Conservation (phyloP, 2,329 filamentous ascomycete species). For the Arthrobotrys iridis region DNA sequence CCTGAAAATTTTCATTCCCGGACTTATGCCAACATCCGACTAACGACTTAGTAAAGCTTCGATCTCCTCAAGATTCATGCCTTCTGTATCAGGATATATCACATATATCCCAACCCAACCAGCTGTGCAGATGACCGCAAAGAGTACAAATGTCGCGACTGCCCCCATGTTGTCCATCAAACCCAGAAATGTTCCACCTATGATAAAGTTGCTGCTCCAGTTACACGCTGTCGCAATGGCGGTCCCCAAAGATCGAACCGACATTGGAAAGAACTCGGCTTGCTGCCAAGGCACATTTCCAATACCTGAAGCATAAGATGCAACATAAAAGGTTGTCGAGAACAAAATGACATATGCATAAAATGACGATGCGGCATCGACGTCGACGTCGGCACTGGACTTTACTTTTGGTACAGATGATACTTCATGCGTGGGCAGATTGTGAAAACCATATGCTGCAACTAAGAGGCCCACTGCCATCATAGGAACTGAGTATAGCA, state of each 20-base stretch:
- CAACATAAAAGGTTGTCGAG: slow-evolving; percentile 84
- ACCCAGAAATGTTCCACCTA: slow-evolving; percentile 87
- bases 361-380: slow-evolving; percentile 55
- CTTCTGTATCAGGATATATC: slow-evolving; percentile 68
- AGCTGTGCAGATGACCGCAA: slow-evolving; percentile 61
- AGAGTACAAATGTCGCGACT: slow-evolving; percentile 51
- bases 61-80: slow-evolving; percentile 68
- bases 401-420: neutral
- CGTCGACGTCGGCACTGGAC: neutral
- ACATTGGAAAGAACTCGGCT: slow-evolving; percentile 85
- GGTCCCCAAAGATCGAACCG: slow-evolving; percentile 77
- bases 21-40: neutral
- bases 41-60: slow-evolving; percentile 52
- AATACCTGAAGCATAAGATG: slow-evolving; percentile 84
- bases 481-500: slow-evolving; percentile 83
- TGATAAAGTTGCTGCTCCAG: slow-evolving; percentile 86
- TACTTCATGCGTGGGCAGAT: slow-evolving; percentile 61
- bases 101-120: slow-evolving; percentile 65
- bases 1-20: neutral
- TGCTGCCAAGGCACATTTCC: slow-evolving; percentile 92
- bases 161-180: slow-evolving; percentile 75
- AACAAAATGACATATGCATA: slow-evolving; percentile 70
- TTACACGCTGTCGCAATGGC: slow-evolving; percentile 81
- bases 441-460: slow-evolving; percentile 75
- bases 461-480: slow-evolving; percentile 79